Evolutionary conservation across 805 yeast genomes (phyloP).

Genomic region (Candida pini): DNA sequence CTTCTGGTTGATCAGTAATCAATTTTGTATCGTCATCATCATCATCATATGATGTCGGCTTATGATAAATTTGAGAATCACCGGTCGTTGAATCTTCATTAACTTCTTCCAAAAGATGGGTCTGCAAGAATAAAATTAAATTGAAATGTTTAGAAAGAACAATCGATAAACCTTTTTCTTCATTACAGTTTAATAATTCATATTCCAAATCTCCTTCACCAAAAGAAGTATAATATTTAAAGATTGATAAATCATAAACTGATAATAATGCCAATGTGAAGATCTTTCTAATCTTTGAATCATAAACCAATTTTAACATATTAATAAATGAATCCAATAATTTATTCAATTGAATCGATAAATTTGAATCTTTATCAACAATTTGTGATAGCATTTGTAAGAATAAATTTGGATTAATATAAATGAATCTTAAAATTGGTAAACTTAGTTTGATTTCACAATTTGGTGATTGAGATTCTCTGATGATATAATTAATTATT

Average conservation of each 20-base stretch:
- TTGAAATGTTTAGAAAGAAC: slow-evolving; percentile 24
- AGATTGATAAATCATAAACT: slow-evolving; percentile 17
- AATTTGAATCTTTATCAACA: slow-evolving; percentile 21
- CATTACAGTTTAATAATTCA: slow-evolving; percentile 23
- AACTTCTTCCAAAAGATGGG: slow-evolving; percentile 63
- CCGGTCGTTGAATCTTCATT: slow-evolving; percentile 51
- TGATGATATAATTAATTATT: slow-evolving; percentile 35
- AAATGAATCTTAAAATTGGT: slow-evolving; percentile 35
- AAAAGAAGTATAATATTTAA: slow-evolving; percentile 9
- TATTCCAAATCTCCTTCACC: slow-evolving; percentile 16
- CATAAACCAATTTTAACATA: slow-evolving; percentile 49
- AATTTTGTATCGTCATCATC: slow-evolving; percentile 23
- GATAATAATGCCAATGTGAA: slow-evolving; percentile 25
- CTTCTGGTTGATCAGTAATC: slow-evolving; percentile 16
- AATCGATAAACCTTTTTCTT: slow-evolving; percentile 16
- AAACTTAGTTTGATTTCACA: slow-evolving; percentile 34
- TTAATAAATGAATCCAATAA: slow-evolving; percentile 21
- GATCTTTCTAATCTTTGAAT: slow-evolving; percentile 67
- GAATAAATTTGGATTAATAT: slow-evolving; percentile 30
- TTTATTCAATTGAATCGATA: slow-evolving; percentile 12
- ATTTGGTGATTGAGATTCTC: slow-evolving; percentile 39
- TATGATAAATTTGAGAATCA: slow-evolving; percentile 50
- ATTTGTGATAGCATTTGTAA: slow-evolving; percentile 28
- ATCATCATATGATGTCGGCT: slow-evolving; percentile 33
- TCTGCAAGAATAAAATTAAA: slow-evolving; percentile 17